Base-by-base conservation (phyloP, 2,329 filamentous ascomycete genomes). In the Fusarium citri region DNA sequence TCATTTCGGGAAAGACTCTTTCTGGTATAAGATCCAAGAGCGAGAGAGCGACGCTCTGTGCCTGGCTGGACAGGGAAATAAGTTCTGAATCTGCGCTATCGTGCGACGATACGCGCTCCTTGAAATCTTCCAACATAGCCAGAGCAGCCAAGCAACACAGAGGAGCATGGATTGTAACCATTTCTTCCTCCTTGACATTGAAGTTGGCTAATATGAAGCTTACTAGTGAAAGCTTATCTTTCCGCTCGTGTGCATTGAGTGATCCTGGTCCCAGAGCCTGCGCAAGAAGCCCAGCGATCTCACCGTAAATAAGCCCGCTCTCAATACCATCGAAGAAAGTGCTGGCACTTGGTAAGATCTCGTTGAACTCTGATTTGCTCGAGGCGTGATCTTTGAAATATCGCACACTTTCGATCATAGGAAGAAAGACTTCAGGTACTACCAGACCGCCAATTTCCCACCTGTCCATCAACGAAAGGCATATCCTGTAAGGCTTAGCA, bases 311-410 rank as follows among this genome's bases (percentile, higher is more conserved):
- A 22, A 98, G 84, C 10, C 92, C 92, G 74, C 94, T 97, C 80
- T 99, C 96, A 41, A 98, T 95, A 8, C 95, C 95, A 77, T 99
- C 96, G 72, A 99, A 99, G 81, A 99, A 99, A 42, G 96, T 91
- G 76, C 92, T 97, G 8, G 95, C 96, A 77, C 95, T 98, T 72
- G 93, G 90, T 71, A 98, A 86, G 5, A 98, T 94, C 78, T 99
- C 96, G 16, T 89, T 86, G 66, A 96, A 94, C 61, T 95, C 89
- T 9, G 87, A 81, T 74, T 91, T 91, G n/a, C 86, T 86, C 1
- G 86, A 80, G 14, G 91, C 88, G 54, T 83, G 83, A 26, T 83
- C 82, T 78, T 94, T 91, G 81, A 94, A 98, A 47, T 85, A 83
- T 70, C 91, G 89, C 40, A 97, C 91, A 73, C 91, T 97, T 76